Base-by-base conservation (phyloP, 1,139 yeast species). In the Hyphopichia buzzinii region DNA sequence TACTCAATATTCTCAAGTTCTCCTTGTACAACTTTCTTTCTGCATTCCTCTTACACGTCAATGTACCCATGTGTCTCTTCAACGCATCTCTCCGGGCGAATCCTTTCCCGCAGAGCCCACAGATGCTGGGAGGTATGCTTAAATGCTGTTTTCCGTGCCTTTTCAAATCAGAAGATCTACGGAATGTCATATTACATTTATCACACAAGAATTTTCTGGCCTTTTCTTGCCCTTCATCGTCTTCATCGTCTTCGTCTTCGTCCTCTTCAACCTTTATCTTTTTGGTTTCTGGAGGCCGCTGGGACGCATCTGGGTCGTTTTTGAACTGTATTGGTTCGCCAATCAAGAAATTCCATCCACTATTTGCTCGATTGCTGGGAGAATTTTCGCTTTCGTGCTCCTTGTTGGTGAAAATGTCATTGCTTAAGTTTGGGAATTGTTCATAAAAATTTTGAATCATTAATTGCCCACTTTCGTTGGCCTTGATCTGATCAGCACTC, bases 1-100 rank as follows among this genome's bases (percentile, higher is more conserved):
- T n/a, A n/a, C n/a, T n/a, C n/a, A n/a, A n/a, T n/a, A n/a, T n/a
- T n/a, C n/a, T 52, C 39, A 69, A 52, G 44, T 71, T 70, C 17
- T 62, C 67, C 26, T 55, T 41, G 40, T 69, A 69, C 30, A 69
- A 48, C 43, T 62, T 59, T 50, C 57, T 80, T 67, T 60, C 85
- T 46, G 69, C 70, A 46, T 84, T 84, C 39, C 92, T 56, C 48
- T 78, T 79, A 64, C 89, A 84, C 1, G 89, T 84, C 40, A 81
- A 66, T 0, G 90, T 84, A 35, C 82, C 85, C 46, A 69, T 69
- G 57, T 81, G 92, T 47, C 92, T 65, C 54, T 82, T 84, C 46
- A 85, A 64, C 0, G 94, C 92, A 58, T 84, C 94, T 52, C 83
- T 83, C 31, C 94, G 62, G 3, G 92, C 92, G 67, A 85, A 84